Evolutionary conservation across 441 rosid species (phyloP), one percentile per base, ranked within the genome.

Genomic region (Codiaeum variegatum): DNA sequence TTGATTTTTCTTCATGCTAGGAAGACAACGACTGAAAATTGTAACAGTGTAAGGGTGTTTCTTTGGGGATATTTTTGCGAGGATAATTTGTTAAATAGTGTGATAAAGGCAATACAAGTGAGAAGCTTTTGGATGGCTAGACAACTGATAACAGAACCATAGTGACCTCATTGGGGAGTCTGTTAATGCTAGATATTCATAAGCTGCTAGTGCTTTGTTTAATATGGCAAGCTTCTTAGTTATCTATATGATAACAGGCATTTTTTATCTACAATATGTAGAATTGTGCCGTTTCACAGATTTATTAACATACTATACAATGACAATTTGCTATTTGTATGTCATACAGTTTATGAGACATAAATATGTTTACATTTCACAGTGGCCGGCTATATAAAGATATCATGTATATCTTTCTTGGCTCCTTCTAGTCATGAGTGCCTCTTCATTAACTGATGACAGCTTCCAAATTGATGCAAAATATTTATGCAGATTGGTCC

Each of bases 401-500:
- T 59, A 28, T 56, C 21, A 31, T 19, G 54, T 19, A 62, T 34
- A 54, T 55, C 46, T 32, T 51, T 18, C 24, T 49, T 55, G 44
- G 70, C 70, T 69, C 13, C 44, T 38, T 32, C 16, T 55, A 18
- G n/a, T 44, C 52, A 32, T 46, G 24, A 10, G 52, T 51, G 7
- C 21, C 40, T 6, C 58, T 70, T 58, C 24, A 61, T 19, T 73
- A 40, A 68, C 26, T 66, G 70, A 56, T 26, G 23, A 26, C 8
- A 51, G 69, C 56, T 46, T 72, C 69, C 51, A 31, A 74, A 68
- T 70, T 69, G 59, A 44, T 69, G 24, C 42, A 32, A 56, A 55
- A 72, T 47, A 47, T 70, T 71, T 69, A 47, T 79, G 83, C 84
- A 87, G 91, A 79, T 87, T 80, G 89, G 85, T 59, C 88, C 91